Evolutionary conservation across 441 rosid genomes (phyloP), one percentile per base, ranked within the genome.

Genomic region (Breynia disticha): DNA sequence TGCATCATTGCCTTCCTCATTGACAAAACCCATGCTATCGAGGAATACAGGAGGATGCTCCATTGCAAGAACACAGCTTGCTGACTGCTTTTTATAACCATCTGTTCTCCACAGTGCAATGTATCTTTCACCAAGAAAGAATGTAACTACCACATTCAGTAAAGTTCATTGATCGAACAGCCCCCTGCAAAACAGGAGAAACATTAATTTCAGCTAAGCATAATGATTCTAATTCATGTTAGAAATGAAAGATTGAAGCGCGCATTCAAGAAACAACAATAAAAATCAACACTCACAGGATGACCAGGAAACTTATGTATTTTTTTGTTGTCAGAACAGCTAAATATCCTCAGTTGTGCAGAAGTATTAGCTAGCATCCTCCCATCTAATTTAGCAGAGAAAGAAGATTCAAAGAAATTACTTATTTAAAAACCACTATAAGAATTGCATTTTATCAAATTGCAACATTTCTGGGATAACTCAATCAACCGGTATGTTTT

Each of bases 241-340:
- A 19, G 28, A 38, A 50, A 37, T 18, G 51, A 18, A 2, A 6
- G 0, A 32, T 24, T 17, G 50, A 50, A 57, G 45, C 49, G 43
- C 28, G 45, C 17, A 46, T 48, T 24, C 4, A 7, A 24, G 32
- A 48, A 19, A 41, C 51, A 55, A 46, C 39, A 41, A 38, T 5
- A 41, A 44, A 50, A 21, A 62, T 16, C 19, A 16, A 50, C 41
- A 84, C 99, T 93, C 84, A 93, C 97, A 46, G 98, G 95, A 66
- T 88, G 98, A 55, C 97, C 98, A 62, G 91, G 65, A 74, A 88
- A 91, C 72, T 88, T 91, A 71, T 86, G 95, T 37, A 78, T 75
- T 67, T 88, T 91, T 64, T 82, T 81, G 71, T 76, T 86, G 69
- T 83, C 77, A 15, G 79, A 67, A 72, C 93, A 86, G 66, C 71